These are phyloP conservation scores for Phyllachora maydis DNA, from an alignment of 2,329 filamentous ascomycete species.

Conservation along the genomic window DNA sequence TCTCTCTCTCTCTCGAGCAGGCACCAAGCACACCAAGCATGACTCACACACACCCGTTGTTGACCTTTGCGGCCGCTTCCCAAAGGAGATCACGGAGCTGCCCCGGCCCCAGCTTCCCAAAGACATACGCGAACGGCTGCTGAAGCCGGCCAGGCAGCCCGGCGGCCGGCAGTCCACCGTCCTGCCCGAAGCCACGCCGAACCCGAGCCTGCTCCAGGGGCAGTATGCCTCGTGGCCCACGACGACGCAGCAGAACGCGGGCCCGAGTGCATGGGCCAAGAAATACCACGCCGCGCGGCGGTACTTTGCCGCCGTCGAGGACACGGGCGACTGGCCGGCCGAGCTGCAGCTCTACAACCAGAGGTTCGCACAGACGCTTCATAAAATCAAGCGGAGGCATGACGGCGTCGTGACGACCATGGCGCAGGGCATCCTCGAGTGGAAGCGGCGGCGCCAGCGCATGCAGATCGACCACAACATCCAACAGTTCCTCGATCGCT, in stretches of 20 bases:
- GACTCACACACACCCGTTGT: too few species aligned
- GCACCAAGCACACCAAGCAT: conserved; percentile 5
- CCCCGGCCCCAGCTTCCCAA: conserved; percentile 55
- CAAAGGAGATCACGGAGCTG: conserved; percentile 75
- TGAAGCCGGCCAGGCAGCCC: conserved; percentile 40
- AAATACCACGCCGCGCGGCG: conserved; percentile 38
- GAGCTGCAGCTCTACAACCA: conserved; percentile 90
- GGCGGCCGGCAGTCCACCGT: conserved; percentile 40
- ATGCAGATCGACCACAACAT: conserved; percentile 98
- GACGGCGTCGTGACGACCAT: conserved; percentile 96
- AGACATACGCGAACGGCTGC: conserved; percentile 61
- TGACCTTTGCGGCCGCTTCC: conserved; percentile 1
- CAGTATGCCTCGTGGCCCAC: conserved; percentile 48
- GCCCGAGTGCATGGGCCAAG: conserved; percentile 15
- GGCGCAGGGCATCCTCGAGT: conserved; percentile 93
- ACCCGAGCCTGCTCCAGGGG: conserved; percentile 71
- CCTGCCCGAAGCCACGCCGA: conserved; percentile 66
- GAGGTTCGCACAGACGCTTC: conserved; percentile 68
- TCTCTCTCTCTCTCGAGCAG: conserved; percentile 2
- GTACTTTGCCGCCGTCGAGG: conserved; percentile 87
- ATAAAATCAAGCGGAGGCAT: conserved; percentile 88
- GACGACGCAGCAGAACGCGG: conserved; percentile 18
- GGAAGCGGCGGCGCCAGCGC: conserved; percentile 86
- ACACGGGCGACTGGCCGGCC: conserved; percentile 75
- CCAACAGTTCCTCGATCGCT: conserved; percentile 91